Base-by-base conservation (phyloP, 352 stramenopile species). In the Thraustochytrium sp. region DNA sequence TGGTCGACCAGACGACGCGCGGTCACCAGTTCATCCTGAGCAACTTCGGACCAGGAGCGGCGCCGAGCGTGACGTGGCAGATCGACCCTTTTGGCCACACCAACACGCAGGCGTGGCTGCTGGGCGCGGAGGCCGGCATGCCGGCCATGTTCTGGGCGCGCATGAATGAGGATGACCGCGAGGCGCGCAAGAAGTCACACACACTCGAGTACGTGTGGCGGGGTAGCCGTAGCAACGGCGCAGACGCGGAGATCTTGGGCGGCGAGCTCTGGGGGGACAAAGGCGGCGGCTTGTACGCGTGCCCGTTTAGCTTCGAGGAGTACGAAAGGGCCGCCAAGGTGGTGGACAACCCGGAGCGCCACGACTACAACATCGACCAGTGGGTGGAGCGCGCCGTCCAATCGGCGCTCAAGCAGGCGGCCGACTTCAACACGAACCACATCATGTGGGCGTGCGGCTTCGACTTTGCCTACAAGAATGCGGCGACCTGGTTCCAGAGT, bases 1-100 rank as follows among this genome's bases (percentile, higher is more conserved):
- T 99, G 94, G 92, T 99, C 78, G 96, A 99, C 90, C 95, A 99
- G 87, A 99, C 95, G 2, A 96, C 96, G 21, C 93, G 98, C 61
- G 97, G 97, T 9, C 96, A 99, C 86, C 85, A 91, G 23, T 96
- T 99, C 85, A 89, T 99, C 48, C 91, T 92, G 77, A 84, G 93
- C 36, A 93, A 98, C 86, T 97, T 99, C 83, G 91, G 91, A 9
- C n/a, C 23, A 2, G 23, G 63, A 55, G 88, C 94, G 23, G 93
- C 93, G 55, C 96, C 97, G 13, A 94, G 89, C n/a, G 97, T 98
- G 38, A 95, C 93, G 21, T 99, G 96, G 96, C 95, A 98, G 86
- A 97, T 99, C 78, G 97, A 99, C 89, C 97, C 97, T 26, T 99
- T 84, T 29, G 75, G 75, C 11, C 75, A 84, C 31, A 44, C 75